Evolutionary conservation across 2,329 filamentous ascomycete genomes (phyloP), one percentile per base, ranked within the genome.

Genomic region (Venturiaceae sp.): DNA sequence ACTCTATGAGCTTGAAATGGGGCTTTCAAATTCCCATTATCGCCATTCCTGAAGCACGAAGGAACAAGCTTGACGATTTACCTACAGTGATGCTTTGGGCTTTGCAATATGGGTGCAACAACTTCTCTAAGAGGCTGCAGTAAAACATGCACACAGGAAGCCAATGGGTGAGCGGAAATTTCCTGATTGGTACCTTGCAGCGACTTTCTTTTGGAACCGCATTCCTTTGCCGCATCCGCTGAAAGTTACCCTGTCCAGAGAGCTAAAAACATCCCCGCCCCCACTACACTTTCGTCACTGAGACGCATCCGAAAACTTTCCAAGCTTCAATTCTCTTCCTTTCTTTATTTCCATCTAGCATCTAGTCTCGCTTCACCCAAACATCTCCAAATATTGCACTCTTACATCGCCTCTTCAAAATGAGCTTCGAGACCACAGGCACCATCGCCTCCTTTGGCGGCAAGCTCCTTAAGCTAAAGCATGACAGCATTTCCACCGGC

Each of bases 391-490:
- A 23, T 8, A 50, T 50, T 50, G 44, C 44, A 5, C 26, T 50
- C 26, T 26, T 46, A 46, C 44, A 50, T 6, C 44, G 26, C 9
- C 23, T 50, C 21, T 23, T 50, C 19, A 57, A 19, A 9, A 73
- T 74, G 92, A 79, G 87, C 60, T 91, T 97, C 79, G 89, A 88
- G 71, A 95, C 88, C 65, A 95, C 88, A 72, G 87, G 90, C 61
- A 90, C 88, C 63, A 96, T 97, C 74, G 82, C 86, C 78, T 89
- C 85, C 72, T 97, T 96, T 71, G 92, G 92, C 71, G 94, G 94
- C 71, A 91, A 91, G 76, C 87, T 99, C 61, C 83, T 96, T 66
- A 97, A 99, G 80, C 88, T 99, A 62, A 84, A 86, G 66, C 94
- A 99, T 81, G 76, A 86, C 69, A 90, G 92, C 58, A 77, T 81